Evolutionary conservation across 2,329 filamentous ascomycete species (phyloP), one percentile per base, ranked within the genome.

Genomic region (Passalora sequoiae): DNA sequence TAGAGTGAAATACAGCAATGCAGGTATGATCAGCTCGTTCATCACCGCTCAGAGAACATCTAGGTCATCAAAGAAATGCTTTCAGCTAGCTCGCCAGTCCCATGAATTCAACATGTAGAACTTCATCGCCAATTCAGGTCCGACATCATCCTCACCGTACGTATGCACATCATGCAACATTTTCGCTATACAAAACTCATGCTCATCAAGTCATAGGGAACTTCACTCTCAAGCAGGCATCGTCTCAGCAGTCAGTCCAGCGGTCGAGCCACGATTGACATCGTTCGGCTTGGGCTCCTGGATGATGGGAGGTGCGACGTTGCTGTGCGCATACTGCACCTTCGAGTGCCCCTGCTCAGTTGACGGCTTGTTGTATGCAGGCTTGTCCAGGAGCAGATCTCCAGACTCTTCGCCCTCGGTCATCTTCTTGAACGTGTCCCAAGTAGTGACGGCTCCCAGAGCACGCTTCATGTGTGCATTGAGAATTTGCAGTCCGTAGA

Each of bases 381-480:
- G 22, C 15, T 35, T 28, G 15, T 44, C 33, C 27, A 32, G 44
- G 27, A 21, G 37, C 36, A 32, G 39, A 36, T 31, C 38, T 21
- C 24, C 31, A 21, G 44, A 40, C 22, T 50, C 46, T 17, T 55
- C 46, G 31, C 44, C 52, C 21, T 60, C 55, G 9, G 57, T 61
- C 51, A 57, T 87, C 66, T 79, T 83, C 61, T 80, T 76, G 65
- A 91, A 94, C 1, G 81, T 86, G 33, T 92, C 84, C 64, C 86
- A 97, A 2, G 86, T 83, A 3, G 89, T 96, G 56, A 94, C 74
- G 5, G 89, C 86, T 44, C 89, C 91, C 28, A 98, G 74, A 1
- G 91, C 88, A 57, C 89, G 84, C 64, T 83, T 81, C 80, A 92
- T 89, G 67, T 95, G 88, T 22, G 86, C 84, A 57, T 86, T 89